Percentiles rank a stretch among this genome's conserved stretches.
Evolutionary conservation across 2,329 filamentous ascomycete genomes (phyloP).

Genomic region (Monilinia laxa): DNA sequence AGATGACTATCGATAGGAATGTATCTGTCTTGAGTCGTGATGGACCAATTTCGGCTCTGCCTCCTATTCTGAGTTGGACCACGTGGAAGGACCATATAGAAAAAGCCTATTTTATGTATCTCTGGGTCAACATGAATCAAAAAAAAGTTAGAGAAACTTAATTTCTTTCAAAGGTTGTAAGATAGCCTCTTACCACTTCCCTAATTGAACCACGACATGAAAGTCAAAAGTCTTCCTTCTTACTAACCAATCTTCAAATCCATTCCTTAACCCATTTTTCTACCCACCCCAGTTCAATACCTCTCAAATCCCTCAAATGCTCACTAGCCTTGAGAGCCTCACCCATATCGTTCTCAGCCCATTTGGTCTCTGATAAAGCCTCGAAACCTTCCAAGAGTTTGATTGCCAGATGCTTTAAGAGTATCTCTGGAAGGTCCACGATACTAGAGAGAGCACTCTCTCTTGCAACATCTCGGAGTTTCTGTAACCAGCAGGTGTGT

Average conservation of each 20-base stretch:
- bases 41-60: no score
- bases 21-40: no score
- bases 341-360: slow-evolving; percentile 8
- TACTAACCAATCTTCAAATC: not conserved
- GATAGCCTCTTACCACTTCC: no score
- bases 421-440: slow-evolving; percentile 1
- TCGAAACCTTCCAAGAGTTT: slow-evolving; percentile 15
- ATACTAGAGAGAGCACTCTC: not conserved
- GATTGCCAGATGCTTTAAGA: slow-evolving; percentile 11
- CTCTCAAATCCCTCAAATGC: not conserved
- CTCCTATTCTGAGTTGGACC: no score
- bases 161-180: no score
- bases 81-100: no score
- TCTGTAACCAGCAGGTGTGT: not conserved
- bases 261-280: slow-evolving; percentile 16
- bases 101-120: no score
- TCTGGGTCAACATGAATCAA: no score
- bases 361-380: not conserved
- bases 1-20: no score
- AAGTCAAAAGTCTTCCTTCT: no score
- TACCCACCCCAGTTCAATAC: slow-evolving; percentile 11
- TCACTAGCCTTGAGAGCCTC: not conserved
- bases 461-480: slow-evolving; percentile 8
- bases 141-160: no score
- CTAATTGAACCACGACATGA: no score